Base-by-base conservation (phyloP, 2,329 filamentous ascomycete genomes). In the Zasmidium angulare region DNA sequence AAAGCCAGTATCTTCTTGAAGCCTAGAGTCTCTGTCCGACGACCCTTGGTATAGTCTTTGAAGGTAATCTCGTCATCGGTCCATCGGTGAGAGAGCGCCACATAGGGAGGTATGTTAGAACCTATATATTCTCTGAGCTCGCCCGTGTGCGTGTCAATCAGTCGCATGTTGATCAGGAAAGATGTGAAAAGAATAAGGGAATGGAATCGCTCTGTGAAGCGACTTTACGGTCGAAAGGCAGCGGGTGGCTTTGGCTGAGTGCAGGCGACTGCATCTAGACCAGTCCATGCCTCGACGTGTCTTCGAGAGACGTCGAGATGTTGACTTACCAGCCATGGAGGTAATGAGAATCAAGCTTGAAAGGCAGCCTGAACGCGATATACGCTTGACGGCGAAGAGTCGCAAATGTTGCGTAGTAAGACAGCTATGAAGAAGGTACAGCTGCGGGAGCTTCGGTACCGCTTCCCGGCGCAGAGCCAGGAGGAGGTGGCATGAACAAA, bases 401-500 rank as follows among this genome's bases (percentile, higher is more conserved):
- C 20, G 46, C 23, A 22, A 21, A 17, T 11, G 22, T 20, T 49
- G n/a, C 4, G 11, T 21, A 17, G 23, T n/a, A 21, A 22, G 20
- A 6, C 2, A 17, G 24, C 49, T 26, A 23, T 24, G 40, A 53
- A 10, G 21, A 22, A 17, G 59, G 59, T 11, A 26, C 4, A 43
- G 55, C 55, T 22, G 59, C 59, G 10, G 59, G 59, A 23, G 59
- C 59, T 29, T 58, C 59, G 22, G 59, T 58, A 3, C 55, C 55
- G 19, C 40, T 58, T 22, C 52, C 55, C 21, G 51, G 31, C 12
- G 31, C 19, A 12, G n/a, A 20, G 7, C 31, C 31, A 46, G 51
- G 51, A 21, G 51, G 26, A 6, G 51, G 51, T 19, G 86, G 86
- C 57, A 89, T 71, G 74, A 89, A 87, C 53, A 89, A 76, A 17